Evolutionary conservation across 805 yeast genomes (phyloP).

Genomic region (Jamesozyma gamospora): DNA sequence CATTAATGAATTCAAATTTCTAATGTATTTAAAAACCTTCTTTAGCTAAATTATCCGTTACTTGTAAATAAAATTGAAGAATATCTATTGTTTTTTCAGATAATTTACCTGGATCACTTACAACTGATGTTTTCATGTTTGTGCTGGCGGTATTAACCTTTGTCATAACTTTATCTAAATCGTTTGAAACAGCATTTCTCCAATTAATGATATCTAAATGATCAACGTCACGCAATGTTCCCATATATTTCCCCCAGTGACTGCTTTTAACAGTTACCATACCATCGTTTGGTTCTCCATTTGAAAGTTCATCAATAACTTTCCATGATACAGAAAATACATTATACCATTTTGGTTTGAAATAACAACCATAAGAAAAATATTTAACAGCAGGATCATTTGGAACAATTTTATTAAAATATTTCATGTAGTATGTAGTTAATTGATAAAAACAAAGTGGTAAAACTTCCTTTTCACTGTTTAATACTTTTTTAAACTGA

Average conservation of each 20-base stretch:
- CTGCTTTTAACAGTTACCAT: conserved; percentile 70
- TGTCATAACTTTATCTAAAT: not conserved
- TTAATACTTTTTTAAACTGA: conserved; percentile 19
- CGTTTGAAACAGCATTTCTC: conserved; percentile 45
- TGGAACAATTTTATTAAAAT: conserved; percentile 43
- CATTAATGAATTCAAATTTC: not conserved
- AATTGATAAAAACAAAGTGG: conserved; percentile 52
- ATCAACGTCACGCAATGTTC: conserved; percentile 69
- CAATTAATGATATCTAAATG: conserved; percentile 83
- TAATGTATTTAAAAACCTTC: conserved; percentile 38
- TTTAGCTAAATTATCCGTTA: conserved; percentile 52
- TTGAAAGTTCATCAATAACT: conserved; percentile 37
- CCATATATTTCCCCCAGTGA: conserved; percentile 76
- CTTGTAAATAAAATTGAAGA: conserved; percentile 55
- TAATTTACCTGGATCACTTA: not conserved
- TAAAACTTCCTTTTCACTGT: conserved; percentile 7
- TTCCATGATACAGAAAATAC: conserved; percentile 57
- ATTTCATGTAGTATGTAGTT: conserved; percentile 43
- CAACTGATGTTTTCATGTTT: not conserved
- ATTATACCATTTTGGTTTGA: conserved; percentile 51
- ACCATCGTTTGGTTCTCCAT: conserved; percentile 67
- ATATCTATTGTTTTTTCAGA: conserved; percentile 45
- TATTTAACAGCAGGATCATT: conserved; percentile 59
- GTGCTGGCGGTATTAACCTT: not conserved
- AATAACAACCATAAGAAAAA: conserved; percentile 75